Base-by-base conservation (phyloP, 2,329 filamentous ascomycete genomes). In the Ascomycota sp. region DNA sequence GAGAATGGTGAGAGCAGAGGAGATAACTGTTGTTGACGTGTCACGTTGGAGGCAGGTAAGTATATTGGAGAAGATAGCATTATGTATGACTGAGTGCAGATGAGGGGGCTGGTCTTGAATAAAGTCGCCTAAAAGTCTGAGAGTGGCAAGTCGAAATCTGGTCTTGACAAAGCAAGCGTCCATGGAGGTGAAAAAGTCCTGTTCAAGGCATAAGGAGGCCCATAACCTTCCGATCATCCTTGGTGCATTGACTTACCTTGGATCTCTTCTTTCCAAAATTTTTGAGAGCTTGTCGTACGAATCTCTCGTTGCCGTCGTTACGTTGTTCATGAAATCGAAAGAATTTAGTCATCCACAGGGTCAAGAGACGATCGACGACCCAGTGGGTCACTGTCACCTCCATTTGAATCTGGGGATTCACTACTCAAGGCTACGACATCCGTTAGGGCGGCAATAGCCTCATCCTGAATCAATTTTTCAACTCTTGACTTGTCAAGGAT, bases 91-190 rank as follows among this genome's bases (percentile, higher is more conserved):
- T 25, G 74, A 61, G 43, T 89, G 69, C 2, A 89, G 59, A 50
- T 85, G 80, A 4, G 80, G 79, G n/a, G 79, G 76, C 38, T 82
- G 75, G 34, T 70, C 66, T 37, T 75, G 68, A 23, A 89, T 65
- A 38, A 82, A 85, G 27, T 75, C 68, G 43, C 70, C 73, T 11
- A 89, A 56, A 8, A 89, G 60, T 12, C 65, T 65, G 20, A 85
- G 51, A 7, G 69, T 63, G 35, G 69, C 65, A 32, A 71, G 62
- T 13, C 80, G 70, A 35, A 69, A 65, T 13, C 69, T 61, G 36
- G 62, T 69, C 36, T 69, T 67, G 19, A 75, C 56, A 35, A 89
- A 64, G 36, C 73, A 72, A 27, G 59, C 58, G 43, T 85, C 66
- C 15, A 86, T 51, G 2, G 65, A 61, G 9, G 56, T 55, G 43